Evolutionary conservation across 345 rosid genomes (phyloP), one percentile per base, ranked within the genome.

Genomic region (Camelina neglecta): DNA sequence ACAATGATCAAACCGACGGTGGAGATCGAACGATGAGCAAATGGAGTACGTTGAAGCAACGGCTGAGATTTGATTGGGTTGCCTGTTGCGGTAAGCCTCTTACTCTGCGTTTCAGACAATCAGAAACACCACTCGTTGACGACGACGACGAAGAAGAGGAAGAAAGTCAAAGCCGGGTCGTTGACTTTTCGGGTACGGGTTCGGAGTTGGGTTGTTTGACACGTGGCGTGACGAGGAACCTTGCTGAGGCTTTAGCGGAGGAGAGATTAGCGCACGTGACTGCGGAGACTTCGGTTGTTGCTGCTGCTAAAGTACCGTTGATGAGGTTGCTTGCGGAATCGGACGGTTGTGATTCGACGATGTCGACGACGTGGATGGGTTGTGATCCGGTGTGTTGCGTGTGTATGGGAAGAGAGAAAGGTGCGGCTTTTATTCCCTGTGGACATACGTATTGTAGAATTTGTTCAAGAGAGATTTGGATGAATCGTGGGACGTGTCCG

Each of bases 391-490:
- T 83, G 88, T 93, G 97, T 81, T 89, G 98, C 83, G 93, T 93
- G 74, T 93, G 98, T 87, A 93, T 89, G 97, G 96, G 89, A 71
- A 91, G 93, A 69, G 82, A 76, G 65, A 93, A 93, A 80, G 97
- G 91, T 12, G 96, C 97, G 53, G 98, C 98, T 18, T 89, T 93
- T 74, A 87, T 93, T 67, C 98, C 98, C 8, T 93, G 98, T 70
- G 98, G 98, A 0, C 98, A 93, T 78, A 56, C 90, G 11, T 88
- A 82, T 75, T 93, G 98, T 58, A 85, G 98, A 68, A 81, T 81
- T 2, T 93, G 98, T 70, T 89, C 94, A 1, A 74, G 90, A 77
- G 93, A 91, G 63, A 58, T 89, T 65, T 86, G 94, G 92, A 63
- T 62, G 64, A 74, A 72, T 12, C 85, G 97, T 7, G 90, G 95